Evolutionary conservation across 805 yeast species (phyloP).

Genomic region (Maudiozyma serrabonitensis): DNA sequence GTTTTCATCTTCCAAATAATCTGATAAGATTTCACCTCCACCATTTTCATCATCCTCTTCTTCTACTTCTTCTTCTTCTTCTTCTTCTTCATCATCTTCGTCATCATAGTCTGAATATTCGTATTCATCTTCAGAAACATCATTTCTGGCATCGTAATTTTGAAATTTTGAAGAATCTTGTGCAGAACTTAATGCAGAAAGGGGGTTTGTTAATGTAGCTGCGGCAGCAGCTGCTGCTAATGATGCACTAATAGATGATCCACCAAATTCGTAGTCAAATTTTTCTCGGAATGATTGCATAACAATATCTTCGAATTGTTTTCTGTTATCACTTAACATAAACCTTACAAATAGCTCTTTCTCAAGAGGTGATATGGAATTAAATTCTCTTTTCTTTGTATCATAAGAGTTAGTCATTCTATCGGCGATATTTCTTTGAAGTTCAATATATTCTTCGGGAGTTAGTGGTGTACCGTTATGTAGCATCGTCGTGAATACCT

Average conservation of each 20-base stretch:
- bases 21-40: slow-evolving; percentile 19
- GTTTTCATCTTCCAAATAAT: slow-evolving; percentile 22
- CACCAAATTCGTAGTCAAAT: slow-evolving; percentile 16
- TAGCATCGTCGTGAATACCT: slow-evolving; percentile 21
- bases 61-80: slow-evolving; percentile 17
- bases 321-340: slow-evolving; percentile 24
- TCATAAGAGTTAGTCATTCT: slow-evolving; percentile 26
- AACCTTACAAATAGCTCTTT: slow-evolving; percentile 25
- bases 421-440: slow-evolving; percentile 26
- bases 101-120: slow-evolving; percentile 16
- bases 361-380: slow-evolving; percentile 21
- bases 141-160: slow-evolving; percentile 19
- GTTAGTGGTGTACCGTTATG: slow-evolving; percentile 25
- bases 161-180: slow-evolving; percentile 6
- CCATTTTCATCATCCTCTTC: slow-evolving; percentile 8
- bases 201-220: slow-evolving; percentile 11
- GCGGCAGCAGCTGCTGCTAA: slow-evolving; percentile 24
- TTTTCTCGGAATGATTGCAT: slow-evolving; percentile 23
- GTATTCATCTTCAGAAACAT: slow-evolving; percentile 9
- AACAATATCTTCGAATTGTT: slow-evolving; percentile 21
- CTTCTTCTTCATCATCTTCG: slow-evolving; percentile 13
- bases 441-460: slow-evolving; percentile 22
- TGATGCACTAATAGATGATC: slow-evolving; percentile 17
- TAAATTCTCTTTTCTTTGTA: slow-evolving; percentile 19
- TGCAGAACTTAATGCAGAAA: slow-evolving; percentile 2